Base-by-base conservation (phyloP, 2,329 filamentous ascomycete genomes). In the Thermomyces lanuginosus region DNA sequence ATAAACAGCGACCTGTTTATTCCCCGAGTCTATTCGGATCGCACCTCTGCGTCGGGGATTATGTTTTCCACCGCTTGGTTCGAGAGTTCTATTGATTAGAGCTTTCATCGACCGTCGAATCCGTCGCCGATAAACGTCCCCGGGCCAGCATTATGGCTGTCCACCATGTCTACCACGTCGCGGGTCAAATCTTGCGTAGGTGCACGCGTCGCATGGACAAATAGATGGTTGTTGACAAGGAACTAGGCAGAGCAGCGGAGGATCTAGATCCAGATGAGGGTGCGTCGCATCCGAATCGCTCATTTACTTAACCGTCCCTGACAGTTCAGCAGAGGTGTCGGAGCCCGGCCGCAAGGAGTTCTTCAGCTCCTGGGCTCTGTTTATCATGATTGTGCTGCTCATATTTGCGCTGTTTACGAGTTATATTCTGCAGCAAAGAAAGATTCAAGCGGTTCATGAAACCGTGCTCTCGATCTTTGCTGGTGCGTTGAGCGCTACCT, bases 391-490 rank as follows among this genome's bases (percentile, higher is more conserved):
- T 43, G 69, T 82, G 60, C 72, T 98, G 42, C 73, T 98, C 44
- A 92, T 95, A 41, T 70, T 79, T 39, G 86, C 89, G 36, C 80
- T 98, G 43, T 92, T 95, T 55, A 92, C 83, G 22, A 93, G 84
- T 64, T 98, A 98, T 59, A 77, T 91, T 41, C 69, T 98, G 34
- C 86, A 95, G 56, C 81, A 89, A 59, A 84, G 81, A 58, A 93
- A 91, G 60, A 84, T 98, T 30, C 89, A 93, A 46, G 89, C 89
- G 15, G 77, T 98, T 29, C 89, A 98, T 55, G 89, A 98, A 61
- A 98, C 89, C 2, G 89, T 95, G 43, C 74, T 98, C 36, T 95
- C 86, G 35, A 98, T 98, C 50, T 95, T 98, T 60, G 84, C 83
- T 31, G 83, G 83, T 84, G 56, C 28, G 46, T 32, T 5, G 15